Percentiles rank a stretch among this genome's conserved stretches.
These are phyloP conservation scores for Stachybotrys elegans DNA, from an alignment of 2,329 filamentous ascomycete species.

Conservation along the genomic window DNA sequence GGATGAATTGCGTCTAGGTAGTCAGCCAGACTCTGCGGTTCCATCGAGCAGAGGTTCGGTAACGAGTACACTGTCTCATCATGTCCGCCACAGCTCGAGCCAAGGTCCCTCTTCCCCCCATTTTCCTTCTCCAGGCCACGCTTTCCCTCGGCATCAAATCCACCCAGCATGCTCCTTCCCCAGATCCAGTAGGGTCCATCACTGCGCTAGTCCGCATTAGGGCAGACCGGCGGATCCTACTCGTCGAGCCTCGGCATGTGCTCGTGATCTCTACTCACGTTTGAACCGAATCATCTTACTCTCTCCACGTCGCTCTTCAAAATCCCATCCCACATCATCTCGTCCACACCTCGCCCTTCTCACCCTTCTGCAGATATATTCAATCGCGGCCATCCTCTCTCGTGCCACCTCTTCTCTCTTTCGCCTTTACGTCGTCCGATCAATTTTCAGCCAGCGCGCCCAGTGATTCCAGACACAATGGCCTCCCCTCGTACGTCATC, in stretches of 20 bases:
- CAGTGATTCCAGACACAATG: too few relatives aligned
- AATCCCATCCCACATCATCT: not conserved
- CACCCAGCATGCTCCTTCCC: too few relatives aligned
- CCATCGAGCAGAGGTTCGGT: too few relatives aligned
- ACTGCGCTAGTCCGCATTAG: not conserved
- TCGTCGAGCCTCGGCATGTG: slow-evolving; percentile 8
- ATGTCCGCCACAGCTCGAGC: too few relatives aligned
- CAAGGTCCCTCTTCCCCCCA: too few relatives aligned
- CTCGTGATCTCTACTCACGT: not conserved
- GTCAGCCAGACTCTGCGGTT: too few relatives aligned
- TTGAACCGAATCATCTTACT: slow-evolving; percentile 3
- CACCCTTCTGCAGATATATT: not conserved
- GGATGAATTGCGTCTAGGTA: too few relatives aligned
- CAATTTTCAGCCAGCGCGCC: too few relatives aligned
- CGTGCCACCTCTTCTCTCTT: slow-evolving; percentile 12
- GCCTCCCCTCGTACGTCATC: slow-evolving; percentile 69
- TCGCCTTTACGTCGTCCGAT: slow-evolving; percentile 9
- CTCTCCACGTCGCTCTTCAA: slow-evolving; percentile 6
- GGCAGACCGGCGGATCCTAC: not conserved
- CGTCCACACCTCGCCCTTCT: slow-evolving; percentile 9
- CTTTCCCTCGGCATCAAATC: not conserved
- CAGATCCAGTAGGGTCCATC: not conserved
- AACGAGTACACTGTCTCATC: too few relatives aligned
- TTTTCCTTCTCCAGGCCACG: too few relatives aligned
- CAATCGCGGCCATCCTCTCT: not conserved